Base-by-base conservation (phyloP, 1,284 basidiomycete species). In the Malassezia caprae region DNA sequence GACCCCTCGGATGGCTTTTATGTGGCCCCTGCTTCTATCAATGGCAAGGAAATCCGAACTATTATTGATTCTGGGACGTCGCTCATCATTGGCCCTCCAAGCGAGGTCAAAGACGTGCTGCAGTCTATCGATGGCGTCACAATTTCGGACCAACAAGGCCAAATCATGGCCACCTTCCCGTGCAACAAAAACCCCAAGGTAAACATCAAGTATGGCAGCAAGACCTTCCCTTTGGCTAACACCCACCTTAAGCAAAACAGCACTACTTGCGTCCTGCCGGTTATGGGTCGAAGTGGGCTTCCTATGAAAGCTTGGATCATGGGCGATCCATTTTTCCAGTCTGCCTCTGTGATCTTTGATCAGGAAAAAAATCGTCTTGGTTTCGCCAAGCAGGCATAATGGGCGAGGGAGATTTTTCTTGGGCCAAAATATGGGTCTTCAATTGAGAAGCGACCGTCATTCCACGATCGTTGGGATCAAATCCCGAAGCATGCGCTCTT, bases 51-150 rank as follows among this genome's bases (percentile, higher is more conserved):
- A 17, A 70, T 74, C 55, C 61, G 78, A 52, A 78, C 80, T 15
- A 79, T 82, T 34, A 65, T 81, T 59, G 79, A 82, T 66, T 77
- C 81, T 26, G 81, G 80, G 28, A 79, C 80, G 17, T 75, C 77
- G 2, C 51, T 75, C 24, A 76, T 73, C 12, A 78, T 82, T 13
- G 73, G 69, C 13, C 73, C 75, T 17, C 63, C 69, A 6, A 48
- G 46, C 28, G 60, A 71, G 49, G 76, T 73, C 8, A 51, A 71
- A 31, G 58, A 65, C 23, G 77, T 82, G 63, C 81, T 81, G 73
- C 63, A 57, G 17, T 45, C 63, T 4, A 69, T 83, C 51, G 72
- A 76, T 17, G 79, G 79, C 51, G 75, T 79, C 46, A 75, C 75
- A 0, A 11, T 23, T 13, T 11, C 34, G 13, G 13, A 37, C 13